phyloP scores from a whole-genome alignment of 208 protist species.

The Trypanosoma lewisi region DNA sequence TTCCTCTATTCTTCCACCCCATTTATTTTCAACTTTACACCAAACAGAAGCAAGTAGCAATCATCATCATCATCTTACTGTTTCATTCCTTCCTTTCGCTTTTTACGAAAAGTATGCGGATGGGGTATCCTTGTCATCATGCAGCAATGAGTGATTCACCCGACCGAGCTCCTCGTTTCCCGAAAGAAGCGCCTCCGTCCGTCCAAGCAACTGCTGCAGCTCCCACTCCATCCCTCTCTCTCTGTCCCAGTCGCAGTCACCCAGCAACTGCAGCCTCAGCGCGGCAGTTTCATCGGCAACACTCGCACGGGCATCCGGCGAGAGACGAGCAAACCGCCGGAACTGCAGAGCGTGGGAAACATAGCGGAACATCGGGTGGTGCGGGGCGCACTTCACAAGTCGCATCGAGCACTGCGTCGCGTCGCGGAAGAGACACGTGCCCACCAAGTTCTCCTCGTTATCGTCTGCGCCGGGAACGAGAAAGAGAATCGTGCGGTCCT shows the following conservation, averaged over 20 bases:
- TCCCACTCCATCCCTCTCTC: constrained; percentile 9
- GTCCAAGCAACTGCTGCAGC: constrained; percentile 14
- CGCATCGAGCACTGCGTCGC: constrained; percentile 62
- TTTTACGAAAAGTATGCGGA: constrained; percentile 11
- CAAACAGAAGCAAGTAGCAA: no score
- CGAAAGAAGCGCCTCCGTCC: constrained; percentile 33
- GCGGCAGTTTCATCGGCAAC: constrained; percentile 14
- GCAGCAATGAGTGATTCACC: constrained; percentile 39
- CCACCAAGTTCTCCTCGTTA: constrained; percentile 58
- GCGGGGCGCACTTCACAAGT: constrained; percentile 42
- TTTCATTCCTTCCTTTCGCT: neutral
- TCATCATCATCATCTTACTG: no score
- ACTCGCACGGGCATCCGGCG: constrained; percentile 9
- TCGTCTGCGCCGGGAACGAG: constrained; percentile 65
- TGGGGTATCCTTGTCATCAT: neutral
- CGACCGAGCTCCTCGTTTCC: constrained; percentile 36
- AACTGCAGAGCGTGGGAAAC: constrained; percentile 69
- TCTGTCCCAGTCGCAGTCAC: constrained; percentile 18
- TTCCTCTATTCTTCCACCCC: neutral
- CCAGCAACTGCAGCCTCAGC: constrained; percentile 16
- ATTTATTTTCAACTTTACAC: neutral
- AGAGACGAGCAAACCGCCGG: constrained; percentile 39
- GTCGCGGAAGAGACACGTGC: constrained; percentile 60
- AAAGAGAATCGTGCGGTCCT: constrained; percentile 75
- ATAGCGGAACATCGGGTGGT: constrained; percentile 62